These are phyloP conservation scores for Trichophyton simii DNA, from an alignment of 2,329 filamentous ascomycete species.

Conservation along the genomic window DNA sequence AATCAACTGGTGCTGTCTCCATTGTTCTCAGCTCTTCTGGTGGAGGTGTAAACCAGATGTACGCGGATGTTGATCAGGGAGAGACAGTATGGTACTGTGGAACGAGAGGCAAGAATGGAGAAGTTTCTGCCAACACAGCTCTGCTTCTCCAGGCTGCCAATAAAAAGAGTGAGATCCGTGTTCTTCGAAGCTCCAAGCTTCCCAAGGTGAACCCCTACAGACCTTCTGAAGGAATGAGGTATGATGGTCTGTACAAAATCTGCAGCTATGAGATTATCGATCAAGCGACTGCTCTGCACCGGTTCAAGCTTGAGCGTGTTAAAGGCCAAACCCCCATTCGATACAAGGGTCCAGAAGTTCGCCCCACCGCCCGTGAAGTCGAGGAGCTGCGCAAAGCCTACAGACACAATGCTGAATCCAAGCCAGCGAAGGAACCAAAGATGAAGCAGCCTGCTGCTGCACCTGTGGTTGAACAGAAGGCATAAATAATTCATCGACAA, in stretches of 20 bases:
- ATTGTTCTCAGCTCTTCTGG: slow-evolving; percentile 37
- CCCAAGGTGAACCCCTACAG: slow-evolving; percentile 27
- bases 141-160: slow-evolving; percentile 31
- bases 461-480: not conserved
- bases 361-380: slow-evolving; percentile 34
- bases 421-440: not conserved
- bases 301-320: slow-evolving; percentile 37
- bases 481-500: not conserved
- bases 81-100: slow-evolving; percentile 41
- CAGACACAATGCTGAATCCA: not conserved
- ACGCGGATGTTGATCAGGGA: slow-evolving; percentile 40
- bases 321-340: slow-evolving; percentile 38
- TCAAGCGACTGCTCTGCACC: slow-evolving; percentile 29
- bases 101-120: slow-evolving; percentile 29
- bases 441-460: not conserved
- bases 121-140: slow-evolving; percentile 25
- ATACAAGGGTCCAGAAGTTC: slow-evolving; percentile 26
- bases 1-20: slow-evolving; percentile 38
- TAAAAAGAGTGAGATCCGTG: slow-evolving; percentile 34
- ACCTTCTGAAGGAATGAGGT: slow-evolving; percentile 40
- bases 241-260: slow-evolving; percentile 46
- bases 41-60: slow-evolving; percentile 20
- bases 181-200: slow-evolving; percentile 37
- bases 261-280: slow-evolving; percentile 29
- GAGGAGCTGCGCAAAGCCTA: slow-evolving; percentile 6